Evolutionary conservation across 345 rosid genomes (phyloP).

Genomic region (Nasturtium officinale): DNA sequence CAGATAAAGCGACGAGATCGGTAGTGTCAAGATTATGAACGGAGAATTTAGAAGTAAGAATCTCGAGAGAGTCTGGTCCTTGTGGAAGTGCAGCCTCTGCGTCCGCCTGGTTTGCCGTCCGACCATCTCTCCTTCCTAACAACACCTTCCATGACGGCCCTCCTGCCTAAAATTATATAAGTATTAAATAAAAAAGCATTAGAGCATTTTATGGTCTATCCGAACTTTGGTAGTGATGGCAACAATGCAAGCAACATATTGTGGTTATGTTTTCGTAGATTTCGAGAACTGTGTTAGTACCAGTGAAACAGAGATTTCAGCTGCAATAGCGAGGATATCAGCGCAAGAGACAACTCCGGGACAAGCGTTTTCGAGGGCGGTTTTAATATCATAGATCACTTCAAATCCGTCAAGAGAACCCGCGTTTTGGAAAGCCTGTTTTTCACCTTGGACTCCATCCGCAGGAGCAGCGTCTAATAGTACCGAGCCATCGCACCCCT

Average conservation of each 20-base stretch:
- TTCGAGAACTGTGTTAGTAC: constrained; percentile 28
- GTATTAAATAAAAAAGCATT: background rate
- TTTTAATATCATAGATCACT: constrained; percentile 55
- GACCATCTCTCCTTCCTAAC: constrained; percentile 74
- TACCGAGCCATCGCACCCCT: constrained; percentile 66
- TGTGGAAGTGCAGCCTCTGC: constrained; percentile 59
- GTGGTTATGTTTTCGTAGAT: background rate
- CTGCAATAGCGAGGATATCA: constrained; percentile 57
- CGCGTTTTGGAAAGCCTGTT: constrained; percentile 44
- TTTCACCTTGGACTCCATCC: constrained; percentile 46
- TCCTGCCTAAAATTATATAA: constrained; percentile 54
- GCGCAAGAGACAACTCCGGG: constrained; percentile 67
- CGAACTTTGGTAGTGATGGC: background rate
- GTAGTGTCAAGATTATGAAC: constrained; percentile 62
- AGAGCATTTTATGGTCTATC: background rate
- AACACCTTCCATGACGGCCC: constrained; percentile 74
- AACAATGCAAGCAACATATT: too few relatives aligned
- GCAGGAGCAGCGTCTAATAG: constrained; percentile 49
- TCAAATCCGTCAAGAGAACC: constrained; percentile 41
- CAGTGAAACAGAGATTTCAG: constrained; percentile 51
- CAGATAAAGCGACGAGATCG: constrained; percentile 74
- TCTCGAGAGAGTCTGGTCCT: constrained; percentile 52
- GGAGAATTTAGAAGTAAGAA: constrained; percentile 55
- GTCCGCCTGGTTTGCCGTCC: constrained; percentile 53
- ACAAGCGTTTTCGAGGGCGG: constrained; percentile 57